A percentile compares a stretch with the other conserved stretches of the same genome.
Evolutionary conservation across 2,329 filamentous ascomycete genomes (phyloP).

Genomic region (Trichoderma sp.): DNA sequence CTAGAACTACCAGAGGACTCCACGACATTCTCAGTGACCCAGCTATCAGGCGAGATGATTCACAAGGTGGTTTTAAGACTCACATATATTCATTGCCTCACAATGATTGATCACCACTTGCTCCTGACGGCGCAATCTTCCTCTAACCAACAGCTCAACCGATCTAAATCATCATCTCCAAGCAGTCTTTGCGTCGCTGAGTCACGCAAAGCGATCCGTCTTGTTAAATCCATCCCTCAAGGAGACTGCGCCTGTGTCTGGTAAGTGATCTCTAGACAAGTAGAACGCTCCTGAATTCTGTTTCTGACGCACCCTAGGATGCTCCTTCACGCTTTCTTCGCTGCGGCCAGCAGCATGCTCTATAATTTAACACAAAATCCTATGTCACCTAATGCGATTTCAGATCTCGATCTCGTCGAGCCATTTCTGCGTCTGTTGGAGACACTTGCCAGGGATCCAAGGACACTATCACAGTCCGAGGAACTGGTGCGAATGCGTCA

Average conservation of each 20-base stretch:
- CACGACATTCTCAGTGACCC: neutral
- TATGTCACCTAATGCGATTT: neutral
- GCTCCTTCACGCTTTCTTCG: conserved; percentile 15
- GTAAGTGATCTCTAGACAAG: neutral
- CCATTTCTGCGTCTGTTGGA: conserved; percentile 10
- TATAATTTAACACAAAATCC: conserved; percentile 1
- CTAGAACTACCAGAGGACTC: neutral
- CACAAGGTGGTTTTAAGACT: conserved; percentile 12
- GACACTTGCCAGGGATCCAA: conserved; percentile 5
- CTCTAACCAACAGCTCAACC: neutral
- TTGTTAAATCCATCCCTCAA: conserved; percentile 6
- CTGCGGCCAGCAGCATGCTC: conserved; percentile 11
- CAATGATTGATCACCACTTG: conserved; percentile 14
- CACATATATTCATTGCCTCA: conserved; percentile 15
- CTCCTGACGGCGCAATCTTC: neutral
- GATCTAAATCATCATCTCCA: neutral
- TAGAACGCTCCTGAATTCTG: neutral
- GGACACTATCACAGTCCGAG: neutral
- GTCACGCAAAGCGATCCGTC: conserved; percentile 8
- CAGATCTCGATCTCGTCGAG: conserved; percentile 1
- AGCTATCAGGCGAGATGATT: conserved; percentile 13
- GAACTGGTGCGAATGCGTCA: neutral
- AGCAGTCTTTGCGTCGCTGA: conserved; percentile 6
- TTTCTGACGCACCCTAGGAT: neutral
- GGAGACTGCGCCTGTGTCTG: conserved; percentile 13